Evolutionary conservation across 176 grass and related monocot species (phyloP).

Genomic region (Leersia perrieri): DNA sequence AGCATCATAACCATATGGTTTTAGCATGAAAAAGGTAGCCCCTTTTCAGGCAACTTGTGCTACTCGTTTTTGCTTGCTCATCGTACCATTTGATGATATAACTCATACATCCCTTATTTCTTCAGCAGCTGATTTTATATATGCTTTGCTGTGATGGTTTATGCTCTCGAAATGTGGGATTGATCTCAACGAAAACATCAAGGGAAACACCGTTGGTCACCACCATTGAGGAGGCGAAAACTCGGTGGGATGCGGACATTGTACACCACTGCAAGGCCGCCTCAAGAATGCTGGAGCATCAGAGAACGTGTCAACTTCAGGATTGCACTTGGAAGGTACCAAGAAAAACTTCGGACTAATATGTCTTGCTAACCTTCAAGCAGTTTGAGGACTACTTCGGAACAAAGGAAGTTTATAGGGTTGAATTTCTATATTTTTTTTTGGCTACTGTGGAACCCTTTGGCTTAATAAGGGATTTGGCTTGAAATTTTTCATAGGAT

Average conservation of each 20-base stretch:
- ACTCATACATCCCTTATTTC: background rate
- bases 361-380: background rate
- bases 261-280: background rate
- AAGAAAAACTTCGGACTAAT: background rate
- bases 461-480: too few relatives aligned
- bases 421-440: too few relatives aligned
- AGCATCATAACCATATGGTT: background rate
- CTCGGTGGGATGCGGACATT: background rate
- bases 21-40: background rate
- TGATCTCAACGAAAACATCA: background rate
- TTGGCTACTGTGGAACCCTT: too few relatives aligned
- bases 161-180: background rate
- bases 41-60: background rate
- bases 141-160: background rate
- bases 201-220: background rate
- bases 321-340: slow-evolving; percentile 23
- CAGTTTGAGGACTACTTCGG: too few relatives aligned
- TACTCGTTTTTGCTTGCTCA: background rate
- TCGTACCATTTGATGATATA: background rate
- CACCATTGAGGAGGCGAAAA: background rate
- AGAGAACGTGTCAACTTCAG: slow-evolving; percentile 35
- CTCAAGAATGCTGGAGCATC: slow-evolving; percentile 33
- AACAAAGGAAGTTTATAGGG: too few relatives aligned
- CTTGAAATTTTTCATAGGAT: too few relatives aligned
- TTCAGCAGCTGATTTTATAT: background rate